These are phyloP conservation scores for Aspergillus sclerotioniger DNA, from an alignment of 495 filamentous ascomycete genomes.

Conservation along the genomic window DNA sequence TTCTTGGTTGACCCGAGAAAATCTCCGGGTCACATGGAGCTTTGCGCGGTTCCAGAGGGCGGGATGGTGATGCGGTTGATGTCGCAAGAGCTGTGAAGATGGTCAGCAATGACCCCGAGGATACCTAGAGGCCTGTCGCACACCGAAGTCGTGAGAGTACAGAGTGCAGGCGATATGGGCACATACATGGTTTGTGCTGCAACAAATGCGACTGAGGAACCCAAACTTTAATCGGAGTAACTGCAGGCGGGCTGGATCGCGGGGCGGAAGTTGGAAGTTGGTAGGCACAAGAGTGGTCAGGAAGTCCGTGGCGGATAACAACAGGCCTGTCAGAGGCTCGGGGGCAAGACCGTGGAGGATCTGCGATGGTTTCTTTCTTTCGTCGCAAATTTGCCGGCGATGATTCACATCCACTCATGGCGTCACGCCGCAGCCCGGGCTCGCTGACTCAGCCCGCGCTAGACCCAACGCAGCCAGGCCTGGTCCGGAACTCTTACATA, in stretches of 20 bases:
- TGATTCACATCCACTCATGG: slow-evolving; percentile 33
- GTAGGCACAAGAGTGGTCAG: background rate
- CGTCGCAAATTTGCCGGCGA: slow-evolving; percentile 18
- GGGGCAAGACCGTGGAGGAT: slow-evolving; percentile 34
- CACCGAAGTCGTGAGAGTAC: background rate
- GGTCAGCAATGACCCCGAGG: background rate
- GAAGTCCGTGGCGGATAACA: background rate
- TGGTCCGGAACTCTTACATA: background rate
- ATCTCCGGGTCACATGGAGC: slow-evolving; percentile 1
- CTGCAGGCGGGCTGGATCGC: background rate
- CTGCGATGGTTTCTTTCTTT: slow-evolving; percentile 8
- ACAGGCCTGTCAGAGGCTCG: slow-evolving; percentile 33
- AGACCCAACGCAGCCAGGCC: background rate
- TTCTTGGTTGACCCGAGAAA: slow-evolving; percentile 2
- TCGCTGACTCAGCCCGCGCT: slow-evolving; percentile 13
- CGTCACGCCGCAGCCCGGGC: slow-evolving; percentile 16
- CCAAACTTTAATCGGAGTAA: background rate
- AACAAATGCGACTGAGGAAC: background rate
- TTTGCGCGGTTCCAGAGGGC: slow-evolving; percentile 6
- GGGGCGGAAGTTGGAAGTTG: slow-evolving; percentile 14
- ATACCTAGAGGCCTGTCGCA: background rate
- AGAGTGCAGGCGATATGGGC: background rate
- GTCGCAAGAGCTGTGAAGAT: background rate
- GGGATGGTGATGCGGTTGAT: background rate
- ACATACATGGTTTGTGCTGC: background rate